A percentile compares a stretch with the other conserved stretches of the same genome.
Evolutionary conservation across 2,329 filamentous ascomycete genomes (phyloP).

Genomic region (Neofusicoccum kwambonambiense): DNA sequence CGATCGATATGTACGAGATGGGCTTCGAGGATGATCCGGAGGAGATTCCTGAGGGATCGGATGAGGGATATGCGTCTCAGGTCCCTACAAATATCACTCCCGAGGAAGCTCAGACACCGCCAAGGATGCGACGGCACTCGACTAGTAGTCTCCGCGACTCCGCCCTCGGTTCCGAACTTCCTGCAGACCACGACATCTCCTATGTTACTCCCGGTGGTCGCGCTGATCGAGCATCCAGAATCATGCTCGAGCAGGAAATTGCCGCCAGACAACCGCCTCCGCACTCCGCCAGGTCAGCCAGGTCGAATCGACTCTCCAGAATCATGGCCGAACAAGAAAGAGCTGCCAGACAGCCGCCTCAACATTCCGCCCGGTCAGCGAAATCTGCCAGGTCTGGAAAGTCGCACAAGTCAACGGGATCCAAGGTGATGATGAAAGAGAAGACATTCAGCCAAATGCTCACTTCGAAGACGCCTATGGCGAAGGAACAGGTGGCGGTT

Average conservation of each 20-base stretch:
- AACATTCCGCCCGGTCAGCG: constrained; percentile 4
- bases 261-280: constrained; percentile 5
- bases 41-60: constrained; percentile 28
- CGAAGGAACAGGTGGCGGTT: not conserved
- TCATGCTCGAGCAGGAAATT: constrained; percentile 13
- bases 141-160: constrained; percentile 15
- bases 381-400: not conserved
- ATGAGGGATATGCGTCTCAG: constrained; percentile 24
- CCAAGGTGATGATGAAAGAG: not conserved
- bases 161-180: constrained; percentile 11
- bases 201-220: constrained; percentile 12
- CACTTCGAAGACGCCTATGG: not conserved
- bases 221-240: constrained; percentile 10
- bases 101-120: constrained; percentile 16
- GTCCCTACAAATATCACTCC: constrained; percentile 19
- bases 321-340: constrained; percentile 16
- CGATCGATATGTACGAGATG: constrained; percentile 60
- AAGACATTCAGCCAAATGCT: constrained; percentile 15
- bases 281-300: constrained; percentile 4
- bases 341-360: not conserved
- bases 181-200: constrained; percentile 15
- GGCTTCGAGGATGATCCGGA: constrained; percentile 51
- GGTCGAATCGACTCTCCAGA: constrained; percentile 2
- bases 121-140: constrained; percentile 17
- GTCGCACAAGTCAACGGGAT: not conserved